Conservation (phyloP, 2,329 filamentous ascomycete genomes). For the Exophiala viscosa region DNA sequence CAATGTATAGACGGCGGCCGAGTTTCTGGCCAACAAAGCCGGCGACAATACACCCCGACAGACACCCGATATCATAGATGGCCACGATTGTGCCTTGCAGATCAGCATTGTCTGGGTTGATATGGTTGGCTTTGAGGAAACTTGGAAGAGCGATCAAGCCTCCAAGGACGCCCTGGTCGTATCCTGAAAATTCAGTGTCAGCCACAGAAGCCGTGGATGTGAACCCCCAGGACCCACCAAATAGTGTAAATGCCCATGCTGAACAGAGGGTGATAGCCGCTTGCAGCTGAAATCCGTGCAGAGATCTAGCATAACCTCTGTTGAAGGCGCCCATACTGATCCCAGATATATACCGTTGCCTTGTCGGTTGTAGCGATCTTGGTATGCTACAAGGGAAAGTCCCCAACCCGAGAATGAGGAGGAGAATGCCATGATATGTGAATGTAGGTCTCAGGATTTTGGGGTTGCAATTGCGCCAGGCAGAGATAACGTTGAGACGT, state of each 20-base stretch:
- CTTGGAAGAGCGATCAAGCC: conserved; percentile 53
- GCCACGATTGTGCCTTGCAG: conserved; percentile 49
- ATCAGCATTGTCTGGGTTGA: conserved; percentile 36
- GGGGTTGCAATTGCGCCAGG: not conserved
- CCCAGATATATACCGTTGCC: not conserved
- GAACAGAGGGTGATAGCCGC: conserved; percentile 18
- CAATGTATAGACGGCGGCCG: conserved; percentile 47
- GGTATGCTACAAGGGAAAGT: not conserved
- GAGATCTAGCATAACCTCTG: conserved; percentile 13
- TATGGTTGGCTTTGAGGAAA: conserved; percentile 33
- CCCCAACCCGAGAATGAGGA: not conserved
- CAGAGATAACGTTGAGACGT: no score
- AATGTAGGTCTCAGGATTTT: not conserved
- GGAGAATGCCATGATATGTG: not conserved
- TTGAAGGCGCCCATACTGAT: conserved; percentile 15
- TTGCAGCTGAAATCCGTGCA: conserved; percentile 18
- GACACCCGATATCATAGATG: conserved; percentile 47
- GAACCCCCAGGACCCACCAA: conserved; percentile 3
- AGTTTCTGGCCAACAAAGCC: conserved; percentile 36
- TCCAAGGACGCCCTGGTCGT: conserved; percentile 31
- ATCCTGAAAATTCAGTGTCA: conserved; percentile 7
- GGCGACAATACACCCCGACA: conserved; percentile 37
- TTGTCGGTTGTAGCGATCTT: not conserved
- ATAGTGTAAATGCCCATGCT: conserved; percentile 21
- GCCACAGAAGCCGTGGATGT: not conserved